Evolutionary conservation across 805 yeast genomes (phyloP).

Genomic region (Saturnispora serradocipensis): DNA sequence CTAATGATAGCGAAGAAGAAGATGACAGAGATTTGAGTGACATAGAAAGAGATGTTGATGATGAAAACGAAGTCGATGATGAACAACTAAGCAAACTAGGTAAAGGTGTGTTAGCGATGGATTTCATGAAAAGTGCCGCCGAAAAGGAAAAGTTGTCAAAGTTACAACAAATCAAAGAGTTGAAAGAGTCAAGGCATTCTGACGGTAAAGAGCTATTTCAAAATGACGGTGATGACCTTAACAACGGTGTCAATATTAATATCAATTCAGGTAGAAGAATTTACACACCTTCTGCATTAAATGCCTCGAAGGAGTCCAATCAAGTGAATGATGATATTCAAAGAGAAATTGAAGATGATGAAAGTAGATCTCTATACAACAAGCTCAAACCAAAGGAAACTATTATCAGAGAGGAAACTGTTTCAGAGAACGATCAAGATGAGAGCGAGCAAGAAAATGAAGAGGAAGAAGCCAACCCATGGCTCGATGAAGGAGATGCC

Average conservation of each 20-base stretch:
- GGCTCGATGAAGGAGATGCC: constrained; percentile 33
- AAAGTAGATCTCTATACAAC: constrained; percentile 36
- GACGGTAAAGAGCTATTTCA: constrained; percentile 31
- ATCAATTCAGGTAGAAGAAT: constrained; percentile 73
- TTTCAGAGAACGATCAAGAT: constrained; percentile 3
- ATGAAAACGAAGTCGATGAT: constrained; percentile 28
- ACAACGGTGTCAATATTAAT: constrained; percentile 37
- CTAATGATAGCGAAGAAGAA: constrained; percentile 27
- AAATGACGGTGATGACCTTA: constrained; percentile 28
- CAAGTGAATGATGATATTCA: constrained; percentile 28
- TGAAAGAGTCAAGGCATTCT: constrained; percentile 41
- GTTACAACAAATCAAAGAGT: constrained; percentile 38
- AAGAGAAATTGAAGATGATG: constrained; percentile 43
- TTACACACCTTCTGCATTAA: constrained; percentile 56
- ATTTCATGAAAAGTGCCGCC: constrained; percentile 89
- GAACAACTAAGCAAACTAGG: constrained; percentile 43
- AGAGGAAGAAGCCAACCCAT: constrained; percentile 36
- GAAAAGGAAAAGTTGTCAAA: constrained; percentile 55
- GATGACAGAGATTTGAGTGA: constrained; percentile 41
- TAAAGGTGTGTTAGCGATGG: constrained; percentile 90
- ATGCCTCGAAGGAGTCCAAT: constrained; percentile 30
- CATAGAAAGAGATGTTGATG: constrained; percentile 38
- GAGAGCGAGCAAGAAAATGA: constrained; percentile 7
- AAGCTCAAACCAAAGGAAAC: constrained; percentile 24
- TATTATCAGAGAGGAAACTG: neutral